Conservation (phyloP, 352 stramenopile genomes). For the Pythium phragmiticola region DNA sequence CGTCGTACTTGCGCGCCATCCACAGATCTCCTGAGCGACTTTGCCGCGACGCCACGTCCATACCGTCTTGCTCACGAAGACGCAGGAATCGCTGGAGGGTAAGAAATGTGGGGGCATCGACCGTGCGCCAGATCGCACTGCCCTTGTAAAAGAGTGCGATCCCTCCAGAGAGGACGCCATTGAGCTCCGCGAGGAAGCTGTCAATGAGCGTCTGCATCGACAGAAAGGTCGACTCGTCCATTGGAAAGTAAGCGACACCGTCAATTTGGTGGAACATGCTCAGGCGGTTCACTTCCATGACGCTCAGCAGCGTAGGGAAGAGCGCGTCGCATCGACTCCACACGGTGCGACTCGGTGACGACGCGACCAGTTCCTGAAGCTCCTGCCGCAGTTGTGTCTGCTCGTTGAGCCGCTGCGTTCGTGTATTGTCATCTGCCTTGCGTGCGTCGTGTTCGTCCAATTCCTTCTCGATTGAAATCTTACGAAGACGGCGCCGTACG, state of each 20-base stretch:
- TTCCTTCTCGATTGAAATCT: constrained; percentile 36
- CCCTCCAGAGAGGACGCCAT: constrained; percentile 8
- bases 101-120: constrained; percentile 34
- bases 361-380: constrained; percentile 30
- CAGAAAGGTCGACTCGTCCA: constrained; percentile 51
- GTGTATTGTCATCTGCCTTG: constrained; percentile 7
- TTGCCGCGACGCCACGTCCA: constrained; percentile 22
- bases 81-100: constrained; percentile 47
- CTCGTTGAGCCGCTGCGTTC: constrained; percentile 8
- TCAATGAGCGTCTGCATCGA: constrained; percentile 55
- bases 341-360: constrained; percentile 34
- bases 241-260: constrained; percentile 45
- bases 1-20: constrained; percentile 49
- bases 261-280: constrained; percentile 45
- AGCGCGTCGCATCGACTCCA: constrained; percentile 35
- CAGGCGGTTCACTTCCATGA: constrained; percentile 32
- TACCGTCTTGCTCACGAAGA: constrained; percentile 57
- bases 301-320: constrained; percentile 43
- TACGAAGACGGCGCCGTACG: constrained; percentile 42
- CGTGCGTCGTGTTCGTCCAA: constrained; percentile 18
- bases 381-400: constrained; percentile 19
- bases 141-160: constrained; percentile 54
- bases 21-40: constrained; percentile 26
- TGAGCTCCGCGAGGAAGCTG: constrained; percentile 31
- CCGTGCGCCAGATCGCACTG: constrained; percentile 51